Evolutionary conservation across 225 moss, liverwort and hornwort species (phyloP).

Genomic region (Sphagnum contortum): DNA sequence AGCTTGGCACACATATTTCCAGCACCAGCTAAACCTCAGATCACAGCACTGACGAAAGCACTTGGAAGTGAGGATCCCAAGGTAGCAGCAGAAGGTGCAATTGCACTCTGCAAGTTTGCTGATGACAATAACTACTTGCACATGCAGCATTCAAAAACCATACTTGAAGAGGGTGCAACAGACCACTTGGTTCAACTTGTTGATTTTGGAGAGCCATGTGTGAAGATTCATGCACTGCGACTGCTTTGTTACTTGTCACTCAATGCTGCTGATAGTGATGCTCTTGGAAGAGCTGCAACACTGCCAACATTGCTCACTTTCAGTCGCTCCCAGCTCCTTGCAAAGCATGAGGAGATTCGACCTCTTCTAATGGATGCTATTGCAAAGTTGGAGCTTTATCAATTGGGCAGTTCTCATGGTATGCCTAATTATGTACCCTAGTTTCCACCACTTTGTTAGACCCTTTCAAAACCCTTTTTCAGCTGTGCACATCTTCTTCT

Average conservation of each 20-base stretch:
- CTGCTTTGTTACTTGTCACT: slow-evolving; percentile 40
- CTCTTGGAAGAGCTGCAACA: slow-evolving; percentile 26
- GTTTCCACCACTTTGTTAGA: no score
- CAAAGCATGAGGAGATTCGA: slow-evolving; percentile 30
- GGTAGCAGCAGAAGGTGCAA: slow-evolving; percentile 34
- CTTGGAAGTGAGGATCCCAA: slow-evolving; percentile 26
- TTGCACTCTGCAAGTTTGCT: slow-evolving; percentile 29
- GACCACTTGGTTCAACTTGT: slow-evolving; percentile 43
- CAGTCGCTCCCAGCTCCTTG: slow-evolving; percentile 34
- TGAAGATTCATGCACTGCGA: slow-evolving; percentile 31
- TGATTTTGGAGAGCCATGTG: slow-evolving; percentile 40
- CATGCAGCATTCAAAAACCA: slow-evolving; percentile 52
- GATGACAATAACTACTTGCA: slow-evolving; percentile 45
- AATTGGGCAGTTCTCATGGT: slow-evolving; percentile 19
- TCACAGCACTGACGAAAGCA: slow-evolving; percentile 23
- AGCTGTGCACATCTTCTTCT: no score
- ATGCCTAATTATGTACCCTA: no score
- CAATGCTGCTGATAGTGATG: slow-evolving; percentile 33
- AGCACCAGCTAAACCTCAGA: slow-evolving; percentile 34
- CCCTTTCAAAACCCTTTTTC: no score
- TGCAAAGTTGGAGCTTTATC: slow-evolving; percentile 44
- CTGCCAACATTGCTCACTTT: slow-evolving; percentile 26
- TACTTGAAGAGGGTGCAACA: slow-evolving; percentile 34
- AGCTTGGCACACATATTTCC: slow-evolving; percentile 42
- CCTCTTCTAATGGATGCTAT: slow-evolving; percentile 37